These are phyloP conservation scores for Pseudocercospora crystallina DNA, from an alignment of 2,329 filamentous ascomycete species.

Conservation along the genomic window DNA sequence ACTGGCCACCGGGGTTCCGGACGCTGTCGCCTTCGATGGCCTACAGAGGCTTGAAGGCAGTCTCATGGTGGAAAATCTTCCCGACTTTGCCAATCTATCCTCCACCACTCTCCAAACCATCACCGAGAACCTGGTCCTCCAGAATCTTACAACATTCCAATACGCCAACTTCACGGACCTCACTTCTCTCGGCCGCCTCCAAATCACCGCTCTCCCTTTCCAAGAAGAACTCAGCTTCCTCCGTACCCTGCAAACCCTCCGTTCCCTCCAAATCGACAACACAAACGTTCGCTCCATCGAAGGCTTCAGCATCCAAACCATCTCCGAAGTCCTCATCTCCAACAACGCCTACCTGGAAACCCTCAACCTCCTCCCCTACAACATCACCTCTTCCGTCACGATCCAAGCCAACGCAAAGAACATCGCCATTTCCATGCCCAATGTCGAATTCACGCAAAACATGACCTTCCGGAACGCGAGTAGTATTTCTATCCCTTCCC, in stretches of 20 bases:
- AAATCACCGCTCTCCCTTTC: neutral
- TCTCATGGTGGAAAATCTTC: neutral
- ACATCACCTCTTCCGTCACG: neutral
- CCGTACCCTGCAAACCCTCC: neutral
- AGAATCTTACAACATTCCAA: neutral
- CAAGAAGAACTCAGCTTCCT: neutral
- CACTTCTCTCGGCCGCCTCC: neutral
- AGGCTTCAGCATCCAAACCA: slow-evolving; percentile 1
- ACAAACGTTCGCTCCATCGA: neutral
- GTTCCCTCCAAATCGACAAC: neutral
- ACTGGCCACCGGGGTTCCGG: neutral
- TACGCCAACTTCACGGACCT: neutral
- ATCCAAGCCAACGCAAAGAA: neutral
- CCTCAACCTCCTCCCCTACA: neutral
- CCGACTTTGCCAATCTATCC: neutral
- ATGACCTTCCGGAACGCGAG: neutral
- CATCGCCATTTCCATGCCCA: neutral
- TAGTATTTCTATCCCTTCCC: neutral
- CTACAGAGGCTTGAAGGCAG: neutral
- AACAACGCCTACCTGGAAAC: slow-evolving; percentile 1
- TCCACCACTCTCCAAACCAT: neutral
- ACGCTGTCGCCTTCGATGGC: neutral
- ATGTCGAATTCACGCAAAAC: neutral
- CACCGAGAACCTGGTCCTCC: neutral
- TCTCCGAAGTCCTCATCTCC: neutral